Evolutionary conservation across 257 asterid species (phyloP), one percentile per base, ranked within the genome.

Genomic region (Fraxinus cuspidata): DNA sequence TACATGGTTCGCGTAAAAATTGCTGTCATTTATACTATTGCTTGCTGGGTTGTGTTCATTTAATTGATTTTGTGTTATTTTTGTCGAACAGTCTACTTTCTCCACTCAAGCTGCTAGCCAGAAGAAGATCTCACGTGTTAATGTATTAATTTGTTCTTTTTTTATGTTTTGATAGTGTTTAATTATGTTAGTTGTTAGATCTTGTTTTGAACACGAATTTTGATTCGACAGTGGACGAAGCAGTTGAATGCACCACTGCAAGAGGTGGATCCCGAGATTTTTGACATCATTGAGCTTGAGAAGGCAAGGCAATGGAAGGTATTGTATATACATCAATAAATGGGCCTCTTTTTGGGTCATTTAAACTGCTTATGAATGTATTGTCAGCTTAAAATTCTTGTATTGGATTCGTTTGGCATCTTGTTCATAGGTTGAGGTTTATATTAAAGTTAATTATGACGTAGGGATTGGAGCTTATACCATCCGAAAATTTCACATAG

Each of bases 251-350:
- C 93, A 63, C 89, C 93, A 3, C 83, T 94, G 79, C 90, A 92
- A 70, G 92, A 92, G 82, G 86, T 90, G 32, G 97, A 94, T 90
- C 96, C 96, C 29, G 94, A 94, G 90, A 79, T 94, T 84, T 87
- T 94, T 31, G 93, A 94, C 86, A 94, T 94, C 75, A 87, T 94
- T 21, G 98, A 94, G 96, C 97, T 82, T 34, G 98, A 94, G 84
- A 94, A 94, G 83, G 93, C 97, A 38, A 89, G 98, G 74, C 98
- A 92, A 86, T 94, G 98, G 98, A 94, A 94, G 98, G 98, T 94
- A 76, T 40, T 13, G 40, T 74, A 53, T 74, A 56, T 38, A 9
- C 25, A 8, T 23, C 38, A 21, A 7, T 56, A 6, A 11, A 23
- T 1, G 19, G 53, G 19, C n/a, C n/a, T 16, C 15, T 29, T 73